Percentiles rank a stretch among this genome's conserved stretches.
Evolutionary conservation across 805 yeast genomes (phyloP).

Genomic region (Saccharomycopsis sp.): DNA sequence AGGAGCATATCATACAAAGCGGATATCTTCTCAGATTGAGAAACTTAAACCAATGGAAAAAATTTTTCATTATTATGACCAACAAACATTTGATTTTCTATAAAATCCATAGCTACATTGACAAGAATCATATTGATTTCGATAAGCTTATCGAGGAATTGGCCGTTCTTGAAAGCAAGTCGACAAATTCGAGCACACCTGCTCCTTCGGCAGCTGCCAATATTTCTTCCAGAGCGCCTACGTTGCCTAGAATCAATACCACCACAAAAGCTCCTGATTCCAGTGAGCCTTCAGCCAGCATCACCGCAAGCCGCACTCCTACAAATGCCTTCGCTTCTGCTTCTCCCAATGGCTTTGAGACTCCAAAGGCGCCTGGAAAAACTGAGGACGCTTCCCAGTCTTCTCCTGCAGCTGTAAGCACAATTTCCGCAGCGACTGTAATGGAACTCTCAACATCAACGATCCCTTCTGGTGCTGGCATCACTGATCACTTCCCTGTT

Average conservation of each 20-base stretch:
- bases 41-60: constrained; percentile 43
- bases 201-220: no score
- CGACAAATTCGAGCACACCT: no score
- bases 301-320: not conserved
- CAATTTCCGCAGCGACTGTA: not conserved
- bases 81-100: constrained; percentile 35
- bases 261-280: not conserved
- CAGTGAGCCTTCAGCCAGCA: not conserved
- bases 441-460: no score
- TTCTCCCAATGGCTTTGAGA: no score
- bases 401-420: not conserved
- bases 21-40: constrained; percentile 38
- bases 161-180: not conserved
- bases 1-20: constrained; percentile 34
- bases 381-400: no score
- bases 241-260: not conserved
- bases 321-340: not conserved
- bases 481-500: not conserved
- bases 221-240: no score
- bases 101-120: constrained; percentile 27
- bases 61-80: constrained; percentile 38
- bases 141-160: constrained; percentile 5
- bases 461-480: not conserved
- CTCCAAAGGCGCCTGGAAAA: no score
- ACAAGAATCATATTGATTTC: constrained; percentile 20